phyloP scores from a whole-genome alignment of 1,284 basidiomycete species.

The Puccinia novopanici region DNA sequence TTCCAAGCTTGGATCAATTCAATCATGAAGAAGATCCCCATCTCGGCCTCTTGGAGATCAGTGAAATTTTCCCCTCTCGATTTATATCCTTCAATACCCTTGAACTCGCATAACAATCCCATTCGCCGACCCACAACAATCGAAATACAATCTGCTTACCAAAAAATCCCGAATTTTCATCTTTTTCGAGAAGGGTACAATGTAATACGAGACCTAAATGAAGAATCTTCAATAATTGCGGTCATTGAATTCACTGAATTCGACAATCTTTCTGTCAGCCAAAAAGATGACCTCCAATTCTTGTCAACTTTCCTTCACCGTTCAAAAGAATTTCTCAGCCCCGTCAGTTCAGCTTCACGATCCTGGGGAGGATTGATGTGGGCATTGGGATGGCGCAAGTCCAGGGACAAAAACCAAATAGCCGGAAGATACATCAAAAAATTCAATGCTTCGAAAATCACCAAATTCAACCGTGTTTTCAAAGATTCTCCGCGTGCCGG shows the following conservation, averaged over 20 bases:
- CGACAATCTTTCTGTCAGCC: not conserved
- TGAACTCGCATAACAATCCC: no score
- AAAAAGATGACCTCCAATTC: not conserved
- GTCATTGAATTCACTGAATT: not conserved
- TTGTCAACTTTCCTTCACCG: not conserved
- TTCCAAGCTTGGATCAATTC: no score
- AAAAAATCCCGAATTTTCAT: no score
- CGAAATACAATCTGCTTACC: no score
- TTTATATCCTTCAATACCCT: no score
- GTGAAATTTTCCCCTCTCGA: no score
- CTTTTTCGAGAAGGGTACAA: no score
- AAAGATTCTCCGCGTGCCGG: not conserved
- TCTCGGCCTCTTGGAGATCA: no score
- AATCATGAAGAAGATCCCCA: no score
- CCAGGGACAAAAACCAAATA: no score
- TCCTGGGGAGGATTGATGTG: conserved; percentile 11
- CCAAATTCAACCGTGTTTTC: not conserved
- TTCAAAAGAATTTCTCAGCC: not conserved
- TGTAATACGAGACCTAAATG: no score
- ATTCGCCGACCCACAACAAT: no score
- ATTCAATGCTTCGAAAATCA: not conserved
- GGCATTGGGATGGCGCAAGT: not conserved
- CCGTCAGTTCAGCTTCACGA: not conserved
- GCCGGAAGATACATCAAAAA: not conserved
- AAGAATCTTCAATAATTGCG: not conserved